Evolutionary conservation across 164 flowering plant genomes (phyloP).

Genomic region (Umbilicus rupestris): DNA sequence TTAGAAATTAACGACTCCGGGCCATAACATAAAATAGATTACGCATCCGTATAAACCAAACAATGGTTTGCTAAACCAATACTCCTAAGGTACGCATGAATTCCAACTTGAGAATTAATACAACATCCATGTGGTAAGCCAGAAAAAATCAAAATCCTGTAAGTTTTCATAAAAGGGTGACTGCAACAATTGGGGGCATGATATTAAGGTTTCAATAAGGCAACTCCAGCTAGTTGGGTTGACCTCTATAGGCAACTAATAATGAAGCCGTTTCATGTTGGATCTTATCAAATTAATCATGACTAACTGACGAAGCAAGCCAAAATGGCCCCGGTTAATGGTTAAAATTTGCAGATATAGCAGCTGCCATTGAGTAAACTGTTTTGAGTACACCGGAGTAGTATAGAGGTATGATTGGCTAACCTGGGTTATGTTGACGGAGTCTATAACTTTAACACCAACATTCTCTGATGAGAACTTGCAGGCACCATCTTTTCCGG

Average conservation of each 20-base stretch:
- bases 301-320: neutral
- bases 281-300: neutral
- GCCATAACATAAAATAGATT: neutral
- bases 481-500: conserved; percentile 69
- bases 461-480: conserved; percentile 52
- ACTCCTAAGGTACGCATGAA: too few species aligned
- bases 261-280: neutral
- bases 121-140: neutral
- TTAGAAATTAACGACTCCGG: neutral
- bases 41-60: too few species aligned
- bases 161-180: too few species aligned
- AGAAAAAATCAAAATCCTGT: too few species aligned
- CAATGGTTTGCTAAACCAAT: too few species aligned
- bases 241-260: neutral
- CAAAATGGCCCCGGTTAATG: neutral
- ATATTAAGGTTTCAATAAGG: neutral
- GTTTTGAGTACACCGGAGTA: neutral
- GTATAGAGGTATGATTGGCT: conserved; percentile 7
- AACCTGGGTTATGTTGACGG: conserved; percentile 88
- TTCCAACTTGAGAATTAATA: neutral
- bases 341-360: neutral
- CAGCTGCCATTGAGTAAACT: neutral
- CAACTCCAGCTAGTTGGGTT: neutral
- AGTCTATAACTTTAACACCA: conserved; percentile 58
- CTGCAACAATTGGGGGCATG: neutral